phyloP scores from a whole-genome alignment of 1,284 basidiomycete species.

The Ganoderma lingzhi region DNA sequence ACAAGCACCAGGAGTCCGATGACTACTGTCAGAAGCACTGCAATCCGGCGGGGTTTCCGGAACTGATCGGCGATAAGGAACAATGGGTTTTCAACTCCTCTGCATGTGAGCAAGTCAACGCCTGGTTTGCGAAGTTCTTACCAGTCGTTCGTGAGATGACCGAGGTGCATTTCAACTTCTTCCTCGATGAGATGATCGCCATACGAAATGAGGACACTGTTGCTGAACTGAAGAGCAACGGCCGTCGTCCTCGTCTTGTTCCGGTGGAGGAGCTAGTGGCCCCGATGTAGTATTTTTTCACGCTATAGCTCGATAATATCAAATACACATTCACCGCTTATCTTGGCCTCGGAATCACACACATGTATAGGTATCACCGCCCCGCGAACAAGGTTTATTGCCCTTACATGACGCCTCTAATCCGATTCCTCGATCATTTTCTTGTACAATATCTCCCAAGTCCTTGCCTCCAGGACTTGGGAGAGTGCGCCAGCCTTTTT shows the following conservation, averaged over 20 bases:
- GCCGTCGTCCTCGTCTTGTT: background rate
- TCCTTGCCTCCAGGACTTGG: background rate
- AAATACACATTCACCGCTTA: no score
- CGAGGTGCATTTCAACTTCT: constrained; percentile 41
- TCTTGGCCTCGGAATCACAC: no score
- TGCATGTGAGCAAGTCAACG: constrained; percentile 32
- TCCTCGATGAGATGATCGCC: constrained; percentile 48
- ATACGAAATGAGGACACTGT: background rate
- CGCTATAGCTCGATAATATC: background rate
- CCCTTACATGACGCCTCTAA: background rate
- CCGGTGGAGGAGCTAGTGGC: background rate
- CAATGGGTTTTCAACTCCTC: constrained; percentile 44
- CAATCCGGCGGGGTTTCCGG: constrained; percentile 40
- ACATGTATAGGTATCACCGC: background rate
- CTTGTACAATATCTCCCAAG: background rate
- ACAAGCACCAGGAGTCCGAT: constrained; percentile 44
- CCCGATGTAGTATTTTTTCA: background rate
- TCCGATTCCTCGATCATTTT: background rate
- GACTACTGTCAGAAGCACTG: constrained; percentile 41
- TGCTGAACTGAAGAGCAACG: background rate
- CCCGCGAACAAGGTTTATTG: background rate
- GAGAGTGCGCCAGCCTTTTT: background rate
- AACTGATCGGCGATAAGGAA: constrained; percentile 34
- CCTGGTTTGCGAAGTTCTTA: constrained; percentile 36
- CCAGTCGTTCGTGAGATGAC: constrained; percentile 42